phyloP scores from a whole-genome alignment of 371 early-diverging fungal species.

The Rozella allomycis region DNA sequence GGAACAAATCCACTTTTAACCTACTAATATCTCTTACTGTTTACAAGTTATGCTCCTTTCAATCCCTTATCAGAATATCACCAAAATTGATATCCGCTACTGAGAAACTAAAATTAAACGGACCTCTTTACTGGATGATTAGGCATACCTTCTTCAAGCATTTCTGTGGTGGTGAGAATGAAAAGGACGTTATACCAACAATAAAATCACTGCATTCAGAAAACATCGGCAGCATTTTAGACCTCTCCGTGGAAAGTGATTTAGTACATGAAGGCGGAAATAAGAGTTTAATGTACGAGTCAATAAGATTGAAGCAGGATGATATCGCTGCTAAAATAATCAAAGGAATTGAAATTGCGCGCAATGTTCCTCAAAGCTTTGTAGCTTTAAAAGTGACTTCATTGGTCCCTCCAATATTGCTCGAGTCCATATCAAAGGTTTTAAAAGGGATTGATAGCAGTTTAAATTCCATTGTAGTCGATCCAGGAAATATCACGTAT shows the following conservation, averaged over 20 bases:
- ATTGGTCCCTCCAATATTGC: too few relatives aligned
- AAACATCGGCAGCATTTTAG: constrained; percentile 67
- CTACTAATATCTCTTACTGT: constrained; percentile 48
- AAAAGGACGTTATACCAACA: constrained; percentile 55
- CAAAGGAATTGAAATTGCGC: too few relatives aligned
- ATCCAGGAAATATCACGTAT: too few relatives aligned
- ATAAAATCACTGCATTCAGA: constrained; percentile 43
- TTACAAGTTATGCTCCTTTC: constrained; percentile 43
- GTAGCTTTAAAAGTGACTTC: too few relatives aligned
- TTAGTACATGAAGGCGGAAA: constrained; percentile 17
- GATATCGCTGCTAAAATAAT: too few relatives aligned
- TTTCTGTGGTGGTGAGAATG: constrained; percentile 83
- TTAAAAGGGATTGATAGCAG: too few relatives aligned
- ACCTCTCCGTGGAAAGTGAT: constrained; percentile 73
- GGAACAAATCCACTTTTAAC: constrained; percentile 16
- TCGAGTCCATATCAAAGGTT: too few relatives aligned
- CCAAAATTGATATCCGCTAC: constrained; percentile 36
- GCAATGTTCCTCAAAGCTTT: too few relatives aligned
- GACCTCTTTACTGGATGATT: constrained; percentile 40
- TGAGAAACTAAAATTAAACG: constrained; percentile 30
- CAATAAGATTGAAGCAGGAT: too few relatives aligned
- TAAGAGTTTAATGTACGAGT: too few relatives aligned
- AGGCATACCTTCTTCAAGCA: constrained; percentile 67
- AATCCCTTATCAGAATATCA: constrained; percentile 39
- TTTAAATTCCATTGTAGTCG: too few relatives aligned